These are phyloP conservation scores for Salvia sclarea DNA, from an alignment of 305 asterid species.

Conservation along the genomic window DNA sequence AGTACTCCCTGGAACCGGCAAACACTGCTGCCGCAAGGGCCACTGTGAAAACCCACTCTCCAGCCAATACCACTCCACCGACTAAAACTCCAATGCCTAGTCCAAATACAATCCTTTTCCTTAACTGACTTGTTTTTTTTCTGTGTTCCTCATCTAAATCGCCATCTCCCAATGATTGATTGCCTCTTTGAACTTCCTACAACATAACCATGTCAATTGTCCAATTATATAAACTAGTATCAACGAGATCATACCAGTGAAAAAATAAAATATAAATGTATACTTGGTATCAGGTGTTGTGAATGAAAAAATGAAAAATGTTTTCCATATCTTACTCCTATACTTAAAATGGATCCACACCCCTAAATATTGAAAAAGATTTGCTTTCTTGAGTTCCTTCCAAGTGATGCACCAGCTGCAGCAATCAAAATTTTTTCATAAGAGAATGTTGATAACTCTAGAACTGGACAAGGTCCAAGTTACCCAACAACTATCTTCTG, in stretches of 20 bases:
- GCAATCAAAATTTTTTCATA: background rate
- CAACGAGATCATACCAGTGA: background rate
- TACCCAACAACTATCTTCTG: background rate
- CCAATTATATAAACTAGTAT: conserved; percentile 27
- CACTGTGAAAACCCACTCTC: conserved; percentile 84
- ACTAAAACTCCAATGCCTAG: conserved; percentile 75
- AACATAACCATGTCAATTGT: conserved; percentile 44
- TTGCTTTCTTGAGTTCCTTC: conserved; percentile 18
- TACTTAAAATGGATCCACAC: background rate
- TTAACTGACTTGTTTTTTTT: conserved; percentile 65
- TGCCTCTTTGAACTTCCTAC: conserved; percentile 66
- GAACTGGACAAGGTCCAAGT: background rate
- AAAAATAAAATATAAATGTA: conserved; percentile 11
- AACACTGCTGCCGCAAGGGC: conserved; percentile 79
- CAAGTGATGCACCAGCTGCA: conserved; percentile 15
- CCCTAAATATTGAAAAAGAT: conserved; percentile 1
- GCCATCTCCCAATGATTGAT: conserved; percentile 41
- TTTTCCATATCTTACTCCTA: conserved; percentile 8
- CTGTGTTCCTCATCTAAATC: conserved; percentile 40
- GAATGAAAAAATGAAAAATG: background rate
- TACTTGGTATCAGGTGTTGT: background rate
- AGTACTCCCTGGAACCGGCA: conserved; percentile 82
- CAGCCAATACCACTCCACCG: conserved; percentile 89
- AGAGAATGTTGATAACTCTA: background rate
- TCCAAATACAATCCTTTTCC: conserved; percentile 80